Percentiles rank a stretch among this genome's conserved stretches.
phyloP scores from a whole-genome alignment of 208 protist genomes.

The Leishmania major region DNA sequence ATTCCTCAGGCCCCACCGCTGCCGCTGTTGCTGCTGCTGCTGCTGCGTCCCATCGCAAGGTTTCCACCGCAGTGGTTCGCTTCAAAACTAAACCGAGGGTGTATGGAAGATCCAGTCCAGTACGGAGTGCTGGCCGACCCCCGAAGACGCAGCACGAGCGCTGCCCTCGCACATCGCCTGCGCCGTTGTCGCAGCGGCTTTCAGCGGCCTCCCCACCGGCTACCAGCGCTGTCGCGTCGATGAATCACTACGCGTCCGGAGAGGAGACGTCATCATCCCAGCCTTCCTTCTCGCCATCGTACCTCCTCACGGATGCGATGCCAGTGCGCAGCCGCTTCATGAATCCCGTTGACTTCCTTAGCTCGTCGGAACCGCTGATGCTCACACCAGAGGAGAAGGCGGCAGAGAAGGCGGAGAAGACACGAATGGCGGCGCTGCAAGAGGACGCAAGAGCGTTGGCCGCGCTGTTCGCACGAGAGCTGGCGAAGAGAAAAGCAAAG shows the following conservation, averaged over 20 bases:
- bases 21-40: neutral
- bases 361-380: constrained; percentile 31
- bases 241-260: neutral
- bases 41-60: neutral
- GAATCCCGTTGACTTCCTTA: constrained; percentile 31
- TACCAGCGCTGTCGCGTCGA: neutral
- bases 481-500: neutral
- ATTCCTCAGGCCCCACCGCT: neutral
- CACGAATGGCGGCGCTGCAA: neutral
- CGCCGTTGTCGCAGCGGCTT: neutral
- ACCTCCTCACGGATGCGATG: constrained; percentile 9
- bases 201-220: neutral
- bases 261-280: neutral
- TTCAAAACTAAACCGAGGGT: neutral
- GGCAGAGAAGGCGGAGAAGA: constrained; percentile 2
- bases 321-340: constrained; percentile 30
- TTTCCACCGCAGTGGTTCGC: neutral
- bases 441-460: constrained; percentile 9
- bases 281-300: constrained; percentile 15
- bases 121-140: neutral
- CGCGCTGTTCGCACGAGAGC: constrained; percentile 1
- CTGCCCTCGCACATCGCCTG: neutral
- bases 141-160: neutral
- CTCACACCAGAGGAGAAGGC: constrained; percentile 26
- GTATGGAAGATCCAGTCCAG: neutral